Evolutionary conservation across 441 rosid genomes (phyloP).

Genomic region (Adansonia gregorii): DNA sequence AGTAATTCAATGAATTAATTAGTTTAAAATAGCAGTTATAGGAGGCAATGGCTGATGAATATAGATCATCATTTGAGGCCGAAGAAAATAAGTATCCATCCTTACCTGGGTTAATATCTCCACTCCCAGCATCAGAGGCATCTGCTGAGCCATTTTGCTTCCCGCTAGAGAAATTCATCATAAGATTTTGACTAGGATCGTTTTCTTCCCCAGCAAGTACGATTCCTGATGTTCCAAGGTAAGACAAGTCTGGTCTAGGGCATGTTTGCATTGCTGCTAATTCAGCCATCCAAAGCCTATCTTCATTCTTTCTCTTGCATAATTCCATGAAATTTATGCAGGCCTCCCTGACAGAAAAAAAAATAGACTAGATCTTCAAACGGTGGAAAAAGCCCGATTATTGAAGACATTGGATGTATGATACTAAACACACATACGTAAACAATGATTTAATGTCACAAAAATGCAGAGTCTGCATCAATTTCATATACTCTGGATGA

Average conservation of each 20-base stretch:
- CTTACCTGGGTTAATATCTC: slow-evolving; percentile 63
- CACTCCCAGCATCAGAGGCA: slow-evolving; percentile 59
- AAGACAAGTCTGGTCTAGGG: slow-evolving; percentile 73
- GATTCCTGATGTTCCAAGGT: slow-evolving; percentile 76
- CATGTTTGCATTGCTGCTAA: slow-evolving; percentile 87
- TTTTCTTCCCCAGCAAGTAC: slow-evolving; percentile 76
- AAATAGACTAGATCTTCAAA: not conserved
- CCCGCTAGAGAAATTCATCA: slow-evolving; percentile 37
- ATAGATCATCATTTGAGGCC: not conserved
- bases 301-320: slow-evolving; percentile 95
- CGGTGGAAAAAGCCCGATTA: not conserved
- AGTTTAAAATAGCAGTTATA: not conserved
- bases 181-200: slow-evolving; percentile 40
- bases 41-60: not conserved
- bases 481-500: not conserved
- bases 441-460: not conserved
- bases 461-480: no score
- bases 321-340: slow-evolving; percentile 80
- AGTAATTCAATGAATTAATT: not conserved
- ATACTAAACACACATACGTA: not conserved
- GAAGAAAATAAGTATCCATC: not conserved
- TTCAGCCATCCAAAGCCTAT: slow-evolving; percentile 90
- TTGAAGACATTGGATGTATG: not conserved
- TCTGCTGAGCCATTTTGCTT: slow-evolving; percentile 55
- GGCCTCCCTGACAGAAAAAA: slow-evolving; percentile 65